phyloP scores from a whole-genome alignment of 2,329 filamentous ascomycete species.

The Fusarium temperatum region DNA sequence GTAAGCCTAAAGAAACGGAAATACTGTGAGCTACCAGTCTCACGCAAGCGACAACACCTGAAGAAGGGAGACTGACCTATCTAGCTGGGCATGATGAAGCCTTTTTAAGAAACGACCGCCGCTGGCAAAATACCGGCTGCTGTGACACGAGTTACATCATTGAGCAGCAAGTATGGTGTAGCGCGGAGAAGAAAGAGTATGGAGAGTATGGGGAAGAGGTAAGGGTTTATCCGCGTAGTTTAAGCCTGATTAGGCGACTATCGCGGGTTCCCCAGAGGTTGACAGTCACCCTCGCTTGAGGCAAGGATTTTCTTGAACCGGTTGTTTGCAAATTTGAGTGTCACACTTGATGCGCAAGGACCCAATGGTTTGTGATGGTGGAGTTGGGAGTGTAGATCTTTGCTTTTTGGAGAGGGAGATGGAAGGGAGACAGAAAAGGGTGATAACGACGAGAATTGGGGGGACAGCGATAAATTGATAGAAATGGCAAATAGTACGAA shows the following conservation, averaged over 20 bases:
- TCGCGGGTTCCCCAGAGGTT: neutral
- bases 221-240: slow-evolving; percentile 8
- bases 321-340: slow-evolving; percentile 22
- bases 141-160: slow-evolving; percentile 21
- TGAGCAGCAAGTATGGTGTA: neutral
- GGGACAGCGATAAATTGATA: rapidly evolving
- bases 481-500: rapidly evolving
- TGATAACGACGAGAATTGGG: rapidly evolving
- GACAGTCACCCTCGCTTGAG: slow-evolving; percentile 21
- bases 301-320: neutral
- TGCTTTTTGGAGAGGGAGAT: neutral
- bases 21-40: slow-evolving; percentile 1
- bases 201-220: slow-evolving; percentile 23
- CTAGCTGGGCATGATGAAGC: neutral
- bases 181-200: neutral
- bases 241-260: neutral
- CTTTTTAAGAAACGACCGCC: slow-evolving; percentile 2
- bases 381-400: slow-evolving; percentile 9
- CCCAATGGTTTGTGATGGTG: neutral
- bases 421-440: neutral
- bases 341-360: neutral
- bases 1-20: no score
- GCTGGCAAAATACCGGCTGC: neutral
- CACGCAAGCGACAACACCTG: neutral
- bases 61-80: neutral